Conservation (phyloP, 78 protist species). For the Dictyostelium purpureum region DNA sequence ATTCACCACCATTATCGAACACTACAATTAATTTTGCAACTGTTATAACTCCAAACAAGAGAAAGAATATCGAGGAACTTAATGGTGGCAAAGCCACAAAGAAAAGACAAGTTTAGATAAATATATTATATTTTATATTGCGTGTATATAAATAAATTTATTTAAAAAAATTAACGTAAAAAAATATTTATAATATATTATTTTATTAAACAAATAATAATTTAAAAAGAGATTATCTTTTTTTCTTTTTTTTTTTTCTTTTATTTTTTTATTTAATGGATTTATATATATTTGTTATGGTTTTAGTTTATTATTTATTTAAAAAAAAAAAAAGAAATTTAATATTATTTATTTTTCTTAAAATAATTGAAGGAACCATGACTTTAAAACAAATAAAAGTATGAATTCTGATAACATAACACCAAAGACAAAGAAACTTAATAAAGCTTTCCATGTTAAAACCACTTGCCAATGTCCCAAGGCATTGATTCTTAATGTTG, state of each 20-base stretch:
- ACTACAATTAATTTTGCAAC: no score
- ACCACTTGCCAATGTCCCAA: slow-evolving; percentile 55
- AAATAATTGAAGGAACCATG: slow-evolving; percentile 32
- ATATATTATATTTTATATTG: no score
- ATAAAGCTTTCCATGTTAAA: slow-evolving; percentile 56
- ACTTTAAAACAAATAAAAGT: slow-evolving; percentile 21
- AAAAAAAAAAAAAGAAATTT: no score
- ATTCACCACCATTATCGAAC: no score
- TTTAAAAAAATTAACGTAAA: no score
- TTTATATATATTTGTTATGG: background rate
- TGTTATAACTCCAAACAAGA: no score
- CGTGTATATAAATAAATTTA: no score
- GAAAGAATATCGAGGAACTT: no score
- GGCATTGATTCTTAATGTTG: slow-evolving; percentile 67
- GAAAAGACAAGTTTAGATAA: no score
- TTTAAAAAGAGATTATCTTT: no score
- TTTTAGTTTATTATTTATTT: background rate
- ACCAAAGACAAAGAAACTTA: slow-evolving; percentile 52
- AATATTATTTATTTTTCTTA: no score
- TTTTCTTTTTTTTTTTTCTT: background rate
- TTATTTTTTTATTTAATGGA: background rate
- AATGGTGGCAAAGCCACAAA: no score
- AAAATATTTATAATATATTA: background rate
- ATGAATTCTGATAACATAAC: slow-evolving; percentile 34
- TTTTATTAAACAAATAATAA: background rate